phyloP scores from a whole-genome alignment of 2,329 filamentous ascomycete species.

The Plenodomus biglobosus region DNA sequence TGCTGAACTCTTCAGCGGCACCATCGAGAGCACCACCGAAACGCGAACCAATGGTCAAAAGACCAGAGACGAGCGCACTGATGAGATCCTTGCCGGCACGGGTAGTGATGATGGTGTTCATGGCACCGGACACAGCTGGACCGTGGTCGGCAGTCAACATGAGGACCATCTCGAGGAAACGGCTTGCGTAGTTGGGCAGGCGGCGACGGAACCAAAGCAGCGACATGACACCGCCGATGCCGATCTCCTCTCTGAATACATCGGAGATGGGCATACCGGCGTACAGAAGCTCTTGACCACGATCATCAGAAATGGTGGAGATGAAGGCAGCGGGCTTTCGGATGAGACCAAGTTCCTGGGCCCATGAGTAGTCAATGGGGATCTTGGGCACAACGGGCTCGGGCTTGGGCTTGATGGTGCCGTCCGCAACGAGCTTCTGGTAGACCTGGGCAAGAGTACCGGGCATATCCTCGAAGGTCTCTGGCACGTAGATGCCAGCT shows the following conservation, averaged over 20 bases:
- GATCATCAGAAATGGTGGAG: constrained; percentile 98
- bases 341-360: constrained; percentile 97
- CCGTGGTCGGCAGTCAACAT: constrained; percentile 99
- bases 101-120: constrained; percentile 99
- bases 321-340: constrained; percentile 99
- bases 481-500: constrained; percentile 89
- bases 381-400: constrained; percentile 98
- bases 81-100: constrained; percentile 99
- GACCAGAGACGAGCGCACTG: constrained; percentile 90
- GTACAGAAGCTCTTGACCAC: constrained; percentile 98
- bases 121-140: constrained; percentile 97
- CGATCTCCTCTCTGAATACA: constrained; percentile 98
- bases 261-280: constrained; percentile 99
- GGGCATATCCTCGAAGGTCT: constrained; percentile 97
- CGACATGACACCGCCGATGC: constrained; percentile 99
- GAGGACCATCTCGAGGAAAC: constrained; percentile 99
- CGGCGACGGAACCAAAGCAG: constrained; percentile 99
- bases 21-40: constrained; percentile 99
- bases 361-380: constrained; percentile 99
- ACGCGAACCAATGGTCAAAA: constrained; percentile 94
- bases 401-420: constrained; percentile 79
- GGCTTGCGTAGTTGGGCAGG: constrained; percentile 92
- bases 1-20: constrained; percentile 97
- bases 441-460: constrained; percentile 76
- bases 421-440: constrained; percentile 80